phyloP scores from a whole-genome alignment of 305 asterid genomes.

The Lippia alba region DNA sequence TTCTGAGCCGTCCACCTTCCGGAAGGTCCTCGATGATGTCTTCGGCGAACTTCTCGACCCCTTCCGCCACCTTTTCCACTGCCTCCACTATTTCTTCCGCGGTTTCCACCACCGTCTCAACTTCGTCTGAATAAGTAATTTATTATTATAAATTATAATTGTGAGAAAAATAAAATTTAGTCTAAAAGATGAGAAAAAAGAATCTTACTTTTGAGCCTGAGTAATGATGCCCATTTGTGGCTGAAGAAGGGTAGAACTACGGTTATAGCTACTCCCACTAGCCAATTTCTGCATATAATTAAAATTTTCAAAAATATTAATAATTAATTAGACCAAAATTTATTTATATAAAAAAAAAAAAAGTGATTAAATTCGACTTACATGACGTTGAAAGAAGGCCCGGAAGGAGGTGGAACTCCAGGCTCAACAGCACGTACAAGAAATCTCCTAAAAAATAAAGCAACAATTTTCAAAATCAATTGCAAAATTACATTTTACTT shows the following conservation, averaged over 20 bases:
- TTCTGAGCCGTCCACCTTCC: constrained; percentile 48
- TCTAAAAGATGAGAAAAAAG: not conserved
- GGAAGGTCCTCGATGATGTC: constrained; percentile 55
- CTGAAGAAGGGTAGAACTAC: constrained; percentile 48
- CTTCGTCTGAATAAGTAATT: constrained; percentile 43
- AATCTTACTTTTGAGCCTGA: constrained; percentile 44
- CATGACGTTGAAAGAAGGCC: constrained; percentile 46
- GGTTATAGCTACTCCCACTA: constrained; percentile 41
- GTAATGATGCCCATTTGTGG: constrained; percentile 47
- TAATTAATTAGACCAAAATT: not conserved
- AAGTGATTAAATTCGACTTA: constrained; percentile 25
- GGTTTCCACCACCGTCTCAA: constrained; percentile 49
- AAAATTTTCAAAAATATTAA: not conserved
- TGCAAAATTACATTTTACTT: too few species aligned
- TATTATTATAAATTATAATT: not conserved
- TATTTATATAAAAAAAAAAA: not conserved
- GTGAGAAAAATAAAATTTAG: not conserved
- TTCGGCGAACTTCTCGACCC: constrained; percentile 66
- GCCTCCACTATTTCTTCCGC: constrained; percentile 44
- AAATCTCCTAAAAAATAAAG: constrained; percentile 40
- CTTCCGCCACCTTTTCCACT: constrained; percentile 56
- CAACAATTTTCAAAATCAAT: not conserved
- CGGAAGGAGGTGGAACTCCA: constrained; percentile 45
- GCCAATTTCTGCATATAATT: constrained; percentile 42
- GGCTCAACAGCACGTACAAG: constrained; percentile 37